A percentile compares a stretch with the other conserved stretches of the same genome.
phyloP scores from a whole-genome alignment of 2,329 filamentous ascomycete species.

The Colletotrichum lini region DNA sequence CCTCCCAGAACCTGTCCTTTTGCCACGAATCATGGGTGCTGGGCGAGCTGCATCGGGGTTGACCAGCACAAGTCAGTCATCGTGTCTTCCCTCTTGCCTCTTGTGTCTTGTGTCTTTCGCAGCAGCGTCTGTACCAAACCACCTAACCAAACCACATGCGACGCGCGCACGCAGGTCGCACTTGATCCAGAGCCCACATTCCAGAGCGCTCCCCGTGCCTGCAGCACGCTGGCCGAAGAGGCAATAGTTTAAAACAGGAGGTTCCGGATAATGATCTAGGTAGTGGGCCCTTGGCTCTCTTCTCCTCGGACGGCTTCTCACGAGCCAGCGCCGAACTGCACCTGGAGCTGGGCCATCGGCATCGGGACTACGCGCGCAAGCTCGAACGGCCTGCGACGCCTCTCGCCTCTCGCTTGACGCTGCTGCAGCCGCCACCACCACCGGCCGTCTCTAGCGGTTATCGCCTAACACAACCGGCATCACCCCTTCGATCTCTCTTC shows the following conservation, averaged over 20 bases:
- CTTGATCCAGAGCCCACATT: slow-evolving; percentile 32
- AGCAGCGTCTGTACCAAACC: background rate
- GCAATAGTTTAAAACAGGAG: slow-evolving; percentile 37
- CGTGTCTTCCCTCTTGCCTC: slow-evolving; percentile 1
- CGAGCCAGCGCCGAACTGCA: background rate
- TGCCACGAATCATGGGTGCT: slow-evolving; percentile 6
- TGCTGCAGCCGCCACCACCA: slow-evolving; percentile 42
- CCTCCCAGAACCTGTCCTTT: background rate
- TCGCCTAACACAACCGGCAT: slow-evolving; percentile 21
- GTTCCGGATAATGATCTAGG: slow-evolving; percentile 31
- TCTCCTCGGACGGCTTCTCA: slow-evolving; percentile 10
- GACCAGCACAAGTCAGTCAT: background rate
- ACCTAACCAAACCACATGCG: too few relatives aligned
- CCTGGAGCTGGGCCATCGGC: slow-evolving; percentile 13
- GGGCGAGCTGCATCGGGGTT: background rate
- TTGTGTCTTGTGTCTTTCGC: slow-evolving; percentile 5
- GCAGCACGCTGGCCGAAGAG: slow-evolving; percentile 29
- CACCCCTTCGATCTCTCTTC: slow-evolving; percentile 17
- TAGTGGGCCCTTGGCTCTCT: background rate
- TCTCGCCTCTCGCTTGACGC: slow-evolving; percentile 33
- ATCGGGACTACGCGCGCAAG: slow-evolving; percentile 9
- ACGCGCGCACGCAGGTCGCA: background rate
- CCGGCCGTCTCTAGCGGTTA: slow-evolving; percentile 31
- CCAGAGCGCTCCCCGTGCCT: slow-evolving; percentile 36
- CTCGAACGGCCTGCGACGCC: slow-evolving; percentile 15